Percentiles rank a stretch among this genome's conserved stretches.
These are phyloP conservation scores for Casuarina glauca DNA, from an alignment of 306 rosid species.

Conservation along the genomic window DNA sequence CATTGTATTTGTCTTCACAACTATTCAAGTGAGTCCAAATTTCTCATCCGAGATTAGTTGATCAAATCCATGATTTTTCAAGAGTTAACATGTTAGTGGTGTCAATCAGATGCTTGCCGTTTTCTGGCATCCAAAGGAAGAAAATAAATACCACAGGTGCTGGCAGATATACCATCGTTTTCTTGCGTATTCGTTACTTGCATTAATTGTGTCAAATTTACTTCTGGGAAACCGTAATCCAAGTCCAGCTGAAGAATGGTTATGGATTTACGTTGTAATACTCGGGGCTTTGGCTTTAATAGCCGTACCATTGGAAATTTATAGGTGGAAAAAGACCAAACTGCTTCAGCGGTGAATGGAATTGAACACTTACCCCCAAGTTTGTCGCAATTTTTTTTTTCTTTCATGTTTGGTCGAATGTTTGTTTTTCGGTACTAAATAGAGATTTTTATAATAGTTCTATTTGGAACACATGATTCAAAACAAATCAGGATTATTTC, in stretches of 20 bases:
- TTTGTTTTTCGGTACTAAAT: neutral
- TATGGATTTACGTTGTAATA: conserved; percentile 42
- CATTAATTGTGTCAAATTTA: conserved; percentile 38
- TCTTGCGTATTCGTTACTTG: conserved; percentile 36
- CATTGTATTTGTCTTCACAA: conserved; percentile 38
- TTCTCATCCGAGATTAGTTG: neutral
- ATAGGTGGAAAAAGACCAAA: conserved; percentile 28
- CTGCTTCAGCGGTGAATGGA: conserved; percentile 14
- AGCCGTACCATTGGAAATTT: conserved; percentile 39
- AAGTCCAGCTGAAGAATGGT: conserved; percentile 35
- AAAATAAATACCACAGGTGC: conserved; percentile 11
- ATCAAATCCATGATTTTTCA: neutral
- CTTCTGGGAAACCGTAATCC: conserved; percentile 41
- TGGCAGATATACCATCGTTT: conserved; percentile 32
- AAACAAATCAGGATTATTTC: no score
- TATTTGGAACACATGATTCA: neutral
- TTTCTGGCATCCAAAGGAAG: conserved; percentile 32
- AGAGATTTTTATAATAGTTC: neutral
- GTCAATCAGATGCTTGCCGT: conserved; percentile 45
- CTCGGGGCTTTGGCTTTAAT: conserved; percentile 33
- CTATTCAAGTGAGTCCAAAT: conserved; percentile 45
- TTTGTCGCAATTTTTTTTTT: neutral
- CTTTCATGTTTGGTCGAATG: neutral
- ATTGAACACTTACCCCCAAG: conserved; percentile 18
- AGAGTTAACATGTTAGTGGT: conserved; percentile 4